Percentiles rank a stretch among this genome's conserved stretches.
phyloP scores from a whole-genome alignment of 495 filamentous ascomycete species.

The Hypoxylon intermedium region DNA sequence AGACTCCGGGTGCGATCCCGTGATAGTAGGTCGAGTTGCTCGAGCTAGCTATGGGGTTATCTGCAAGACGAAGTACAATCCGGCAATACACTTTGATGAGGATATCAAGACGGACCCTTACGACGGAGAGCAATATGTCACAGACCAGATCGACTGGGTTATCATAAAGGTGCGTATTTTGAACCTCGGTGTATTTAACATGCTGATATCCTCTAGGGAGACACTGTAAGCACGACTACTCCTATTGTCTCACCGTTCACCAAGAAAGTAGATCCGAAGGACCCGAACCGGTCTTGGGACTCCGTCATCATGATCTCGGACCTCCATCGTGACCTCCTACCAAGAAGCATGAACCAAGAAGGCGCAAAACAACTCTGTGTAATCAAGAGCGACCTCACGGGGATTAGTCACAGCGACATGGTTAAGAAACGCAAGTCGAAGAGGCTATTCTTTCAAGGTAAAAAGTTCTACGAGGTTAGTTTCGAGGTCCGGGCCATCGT shows the following conservation, averaged over 20 bases:
- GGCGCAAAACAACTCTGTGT: conserved; percentile 55
- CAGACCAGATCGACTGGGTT: conserved; percentile 64
- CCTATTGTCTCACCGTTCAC: conserved; percentile 53
- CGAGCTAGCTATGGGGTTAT: conserved; percentile 65
- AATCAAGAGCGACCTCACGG: conserved; percentile 44
- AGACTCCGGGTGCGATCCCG: conserved; percentile 44
- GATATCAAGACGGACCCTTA: conserved; percentile 51
- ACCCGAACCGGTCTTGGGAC: conserved; percentile 51
- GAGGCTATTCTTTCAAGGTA: conserved; percentile 47
- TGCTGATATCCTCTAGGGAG: conserved; percentile 42
- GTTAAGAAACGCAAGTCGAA: conserved; percentile 44
- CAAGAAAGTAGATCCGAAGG: conserved; percentile 53
- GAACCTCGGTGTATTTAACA: not conserved
- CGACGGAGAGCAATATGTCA: conserved; percentile 55
- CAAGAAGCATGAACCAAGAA: conserved; percentile 48
- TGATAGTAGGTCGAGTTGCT: conserved; percentile 58
- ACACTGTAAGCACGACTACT: conserved; percentile 44
- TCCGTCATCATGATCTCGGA: conserved; percentile 59
- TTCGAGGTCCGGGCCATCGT: conserved; percentile 62
- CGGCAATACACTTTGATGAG: conserved; percentile 52
- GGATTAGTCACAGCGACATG: conserved; percentile 46
- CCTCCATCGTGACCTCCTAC: conserved; percentile 49
- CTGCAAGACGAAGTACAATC: conserved; percentile 55
- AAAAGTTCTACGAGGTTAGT: conserved; percentile 54
- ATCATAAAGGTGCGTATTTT: conserved; percentile 52